Evolutionary conservation across 108 stramenopile genomes (phyloP).

Genomic region (Poteriospumella lacustris): DNA sequence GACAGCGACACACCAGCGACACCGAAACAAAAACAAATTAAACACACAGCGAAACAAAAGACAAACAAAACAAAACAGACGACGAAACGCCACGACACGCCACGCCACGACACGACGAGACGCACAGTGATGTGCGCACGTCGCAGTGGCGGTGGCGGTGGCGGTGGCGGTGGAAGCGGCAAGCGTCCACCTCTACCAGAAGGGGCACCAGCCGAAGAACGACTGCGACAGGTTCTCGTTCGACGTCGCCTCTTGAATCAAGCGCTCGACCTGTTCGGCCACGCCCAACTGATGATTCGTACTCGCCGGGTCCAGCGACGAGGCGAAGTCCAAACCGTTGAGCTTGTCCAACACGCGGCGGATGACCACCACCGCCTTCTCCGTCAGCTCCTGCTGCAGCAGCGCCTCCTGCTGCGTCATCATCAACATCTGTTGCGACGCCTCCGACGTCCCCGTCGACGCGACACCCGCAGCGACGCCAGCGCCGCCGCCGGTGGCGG

Average conservation of each 20-base stretch:
- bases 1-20: no score
- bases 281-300: slow-evolving; percentile 57
- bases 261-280: slow-evolving; percentile 85
- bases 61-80: no score
- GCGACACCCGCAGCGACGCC: not conserved
- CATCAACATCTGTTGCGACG: not conserved
- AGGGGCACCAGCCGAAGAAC: slow-evolving; percentile 96
- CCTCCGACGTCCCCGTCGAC: not conserved
- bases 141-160: no score
- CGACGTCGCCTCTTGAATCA: slow-evolving; percentile 87
- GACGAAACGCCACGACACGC: no score
- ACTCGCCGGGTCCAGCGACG: not conserved
- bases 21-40: no score
- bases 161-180: no score
- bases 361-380: slow-evolving; percentile 89
- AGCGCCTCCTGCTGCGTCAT: not conserved
- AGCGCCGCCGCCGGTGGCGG: not conserved
- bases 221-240: slow-evolving; percentile 87
- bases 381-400: slow-evolving; percentile 67
- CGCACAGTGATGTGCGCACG: no score
- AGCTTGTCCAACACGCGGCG: slow-evolving; percentile 92
- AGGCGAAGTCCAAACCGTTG: slow-evolving; percentile 82
- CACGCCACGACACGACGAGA: no score
- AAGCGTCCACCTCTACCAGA: slow-evolving; percentile 67
- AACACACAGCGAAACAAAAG: no score